These are phyloP conservation scores for Rutstroemia sp. DNA, from an alignment of 2,329 filamentous ascomycete species.

Conservation along the genomic window DNA sequence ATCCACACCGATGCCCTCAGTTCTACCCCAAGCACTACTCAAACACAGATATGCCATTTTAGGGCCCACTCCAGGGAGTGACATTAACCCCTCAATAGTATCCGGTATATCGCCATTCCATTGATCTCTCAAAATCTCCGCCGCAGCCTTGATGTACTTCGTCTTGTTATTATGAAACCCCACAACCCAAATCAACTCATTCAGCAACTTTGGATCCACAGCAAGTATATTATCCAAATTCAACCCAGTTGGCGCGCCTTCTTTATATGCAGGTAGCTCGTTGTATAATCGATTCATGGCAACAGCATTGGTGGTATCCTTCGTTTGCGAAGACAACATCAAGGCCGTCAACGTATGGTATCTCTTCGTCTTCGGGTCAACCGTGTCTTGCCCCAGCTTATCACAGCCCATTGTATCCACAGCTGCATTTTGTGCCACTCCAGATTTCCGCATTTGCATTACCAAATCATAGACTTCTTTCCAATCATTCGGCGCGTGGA, in stretches of 20 bases:
- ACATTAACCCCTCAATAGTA: constrained; percentile 55
- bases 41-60: constrained; percentile 71
- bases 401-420: constrained; percentile 75
- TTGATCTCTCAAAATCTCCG: constrained; percentile 52
- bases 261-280: constrained; percentile 40
- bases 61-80: constrained; percentile 62
- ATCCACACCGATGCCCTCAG: constrained; percentile 51
- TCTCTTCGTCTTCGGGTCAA: constrained; percentile 32
- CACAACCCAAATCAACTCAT: constrained; percentile 58
- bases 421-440: constrained; percentile 62
- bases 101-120: constrained; percentile 59
- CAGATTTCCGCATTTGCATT: constrained; percentile 62
- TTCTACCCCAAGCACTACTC: constrained; percentile 60
- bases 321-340: constrained; percentile 69
- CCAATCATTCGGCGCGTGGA: constrained; percentile 71
- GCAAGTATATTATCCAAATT: constrained; percentile 56
- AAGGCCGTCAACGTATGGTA: constrained; percentile 63
- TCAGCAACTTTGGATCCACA: constrained; percentile 50
- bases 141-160: constrained; percentile 59
- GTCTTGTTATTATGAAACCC: constrained; percentile 74
- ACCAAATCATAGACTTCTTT: constrained; percentile 71
- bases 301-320: constrained; percentile 63
- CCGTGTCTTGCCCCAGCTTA: constrained; percentile 2
- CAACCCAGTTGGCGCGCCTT: constrained; percentile 37
- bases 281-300: constrained; percentile 61